These are phyloP conservation scores for Panus rudis DNA, from an alignment of 768 basidiomycete genomes.

Conservation along the genomic window DNA sequence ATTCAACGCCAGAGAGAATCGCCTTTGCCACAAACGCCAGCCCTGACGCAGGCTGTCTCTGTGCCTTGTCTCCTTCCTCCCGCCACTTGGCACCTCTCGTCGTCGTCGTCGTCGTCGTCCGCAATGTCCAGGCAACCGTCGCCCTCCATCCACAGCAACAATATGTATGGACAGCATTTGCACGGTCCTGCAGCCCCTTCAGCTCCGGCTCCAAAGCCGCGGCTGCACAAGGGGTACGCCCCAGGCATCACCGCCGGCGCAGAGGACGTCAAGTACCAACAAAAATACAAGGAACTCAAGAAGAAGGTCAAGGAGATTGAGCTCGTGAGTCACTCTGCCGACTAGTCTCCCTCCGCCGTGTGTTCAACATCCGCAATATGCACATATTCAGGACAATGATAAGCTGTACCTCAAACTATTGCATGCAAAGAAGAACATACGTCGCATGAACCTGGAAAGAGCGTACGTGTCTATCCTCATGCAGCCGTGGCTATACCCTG, in stretches of 20 bases:
- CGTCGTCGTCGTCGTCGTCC: no score
- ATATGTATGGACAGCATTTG: constrained; percentile 12
- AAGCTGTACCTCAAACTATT: constrained; percentile 77
- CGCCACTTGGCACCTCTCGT: no score
- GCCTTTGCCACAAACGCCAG: no score
- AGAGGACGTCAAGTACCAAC: constrained; percentile 81
- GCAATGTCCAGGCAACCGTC: constrained; percentile 61
- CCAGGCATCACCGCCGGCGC: constrained; percentile 67
- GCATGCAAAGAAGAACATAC: constrained; percentile 74
- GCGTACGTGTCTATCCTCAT: constrained; percentile 52
- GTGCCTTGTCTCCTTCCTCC: no score
- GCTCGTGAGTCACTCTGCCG: constrained; percentile 40
- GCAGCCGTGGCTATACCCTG: constrained; percentile 4
- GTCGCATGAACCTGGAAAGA: constrained; percentile 82
- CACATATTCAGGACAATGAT: constrained; percentile 68
- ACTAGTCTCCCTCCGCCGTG: background rate
- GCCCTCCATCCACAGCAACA: constrained; percentile 20
- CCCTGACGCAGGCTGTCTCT: no score
- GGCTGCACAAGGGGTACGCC: constrained; percentile 11
- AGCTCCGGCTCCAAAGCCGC: constrained; percentile 8
- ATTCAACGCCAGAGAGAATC: no score
- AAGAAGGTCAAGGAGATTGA: constrained; percentile 86
- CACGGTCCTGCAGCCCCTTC: constrained; percentile 7
- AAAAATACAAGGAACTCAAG: constrained; percentile 84
- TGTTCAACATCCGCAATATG: constrained; percentile 3